Conservation (phyloP, 805 yeast species). For the Sugiyamaella lignohabitans region DNA sequence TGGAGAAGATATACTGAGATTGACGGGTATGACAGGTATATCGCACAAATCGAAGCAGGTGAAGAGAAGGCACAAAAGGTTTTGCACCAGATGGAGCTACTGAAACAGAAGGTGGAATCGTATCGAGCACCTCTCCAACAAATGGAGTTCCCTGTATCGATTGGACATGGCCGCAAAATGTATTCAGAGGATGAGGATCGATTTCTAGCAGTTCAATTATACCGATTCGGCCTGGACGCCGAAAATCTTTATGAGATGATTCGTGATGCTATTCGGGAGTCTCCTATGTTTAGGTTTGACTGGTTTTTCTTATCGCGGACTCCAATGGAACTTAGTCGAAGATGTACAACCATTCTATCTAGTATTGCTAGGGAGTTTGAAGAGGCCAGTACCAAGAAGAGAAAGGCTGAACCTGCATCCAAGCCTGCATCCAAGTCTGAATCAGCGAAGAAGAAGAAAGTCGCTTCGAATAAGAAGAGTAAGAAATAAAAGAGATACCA, state of each 20-base stretch:
- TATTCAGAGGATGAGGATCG: slow-evolving; percentile 89
- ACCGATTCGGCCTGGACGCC: slow-evolving; percentile 72
- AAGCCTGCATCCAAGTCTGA: too few species aligned
- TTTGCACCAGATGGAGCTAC: slow-evolving; percentile 67
- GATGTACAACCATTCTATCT: slow-evolving; percentile 72
- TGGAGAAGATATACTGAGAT: slow-evolving; percentile 75
- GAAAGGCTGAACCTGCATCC: slow-evolving; percentile 7
- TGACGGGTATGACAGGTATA: slow-evolving; percentile 82
- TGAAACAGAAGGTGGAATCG: slow-evolving; percentile 65
- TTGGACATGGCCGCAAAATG: slow-evolving; percentile 59
- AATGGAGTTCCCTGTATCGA: slow-evolving; percentile 62
- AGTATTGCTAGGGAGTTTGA: slow-evolving; percentile 68
- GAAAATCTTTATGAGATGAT: slow-evolving; percentile 74
- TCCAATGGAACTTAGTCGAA: slow-evolving; percentile 67
- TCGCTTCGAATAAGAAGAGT: slow-evolving; percentile 2
- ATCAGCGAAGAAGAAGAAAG: slow-evolving; percentile 10
- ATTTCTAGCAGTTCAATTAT: slow-evolving; percentile 71
- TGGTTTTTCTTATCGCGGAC: slow-evolving; percentile 80
- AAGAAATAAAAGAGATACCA: too few species aligned
- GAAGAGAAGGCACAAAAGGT: slow-evolving; percentile 70
- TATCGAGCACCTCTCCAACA: slow-evolving; percentile 77
- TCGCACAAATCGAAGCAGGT: slow-evolving; percentile 77
- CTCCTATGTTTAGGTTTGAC: slow-evolving; percentile 78
- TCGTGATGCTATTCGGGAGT: slow-evolving; percentile 63
- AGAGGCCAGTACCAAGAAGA: slow-evolving; percentile 16